These are phyloP conservation scores for Stachybotrys chlorohalonatus DNA, from an alignment of 2,329 filamentous ascomycete species.

Conservation along the genomic window DNA sequence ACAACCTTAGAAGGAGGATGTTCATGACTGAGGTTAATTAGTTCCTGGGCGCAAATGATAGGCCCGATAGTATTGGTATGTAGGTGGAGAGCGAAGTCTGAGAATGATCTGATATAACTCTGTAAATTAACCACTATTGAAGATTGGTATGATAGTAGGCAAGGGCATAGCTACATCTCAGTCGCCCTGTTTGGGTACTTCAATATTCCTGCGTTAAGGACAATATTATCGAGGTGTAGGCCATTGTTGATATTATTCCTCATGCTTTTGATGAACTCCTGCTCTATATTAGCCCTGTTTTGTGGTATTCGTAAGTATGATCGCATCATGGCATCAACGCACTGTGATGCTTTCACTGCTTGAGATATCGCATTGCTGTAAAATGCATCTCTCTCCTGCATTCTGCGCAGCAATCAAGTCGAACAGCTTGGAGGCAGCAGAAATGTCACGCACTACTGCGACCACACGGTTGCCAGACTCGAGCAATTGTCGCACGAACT, in stretches of 20 bases:
- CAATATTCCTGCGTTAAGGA: constrained; percentile 3
- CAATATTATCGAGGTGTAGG: background rate
- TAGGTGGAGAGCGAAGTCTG: constrained; percentile 5
- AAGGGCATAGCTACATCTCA: background rate
- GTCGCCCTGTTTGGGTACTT: constrained; percentile 3
- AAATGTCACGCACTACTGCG: constrained; percentile 1
- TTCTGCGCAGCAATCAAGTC: constrained; percentile 2
- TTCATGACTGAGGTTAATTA: constrained; percentile 1
- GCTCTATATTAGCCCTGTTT: background rate
- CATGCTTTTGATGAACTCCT: background rate
- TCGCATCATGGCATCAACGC: background rate
- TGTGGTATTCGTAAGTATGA: background rate
- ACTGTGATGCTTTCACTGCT: constrained; percentile 1
- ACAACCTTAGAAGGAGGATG: constrained; percentile 1
- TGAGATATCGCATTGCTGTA: constrained; percentile 1
- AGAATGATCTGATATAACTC: constrained; percentile 1
- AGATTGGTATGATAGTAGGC: background rate
- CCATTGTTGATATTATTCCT: background rate
- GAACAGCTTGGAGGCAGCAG: constrained; percentile 1
- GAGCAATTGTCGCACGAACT: constrained; percentile 2
- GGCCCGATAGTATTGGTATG: constrained; percentile 6
- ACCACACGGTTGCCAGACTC: background rate
- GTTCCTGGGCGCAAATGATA: constrained; percentile 6
- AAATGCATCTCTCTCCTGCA: background rate
- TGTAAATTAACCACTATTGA: background rate